Evolutionary conservation across 768 basidiomycete genomes (phyloP).

Genomic region (Thelephora aurantiotincta): DNA sequence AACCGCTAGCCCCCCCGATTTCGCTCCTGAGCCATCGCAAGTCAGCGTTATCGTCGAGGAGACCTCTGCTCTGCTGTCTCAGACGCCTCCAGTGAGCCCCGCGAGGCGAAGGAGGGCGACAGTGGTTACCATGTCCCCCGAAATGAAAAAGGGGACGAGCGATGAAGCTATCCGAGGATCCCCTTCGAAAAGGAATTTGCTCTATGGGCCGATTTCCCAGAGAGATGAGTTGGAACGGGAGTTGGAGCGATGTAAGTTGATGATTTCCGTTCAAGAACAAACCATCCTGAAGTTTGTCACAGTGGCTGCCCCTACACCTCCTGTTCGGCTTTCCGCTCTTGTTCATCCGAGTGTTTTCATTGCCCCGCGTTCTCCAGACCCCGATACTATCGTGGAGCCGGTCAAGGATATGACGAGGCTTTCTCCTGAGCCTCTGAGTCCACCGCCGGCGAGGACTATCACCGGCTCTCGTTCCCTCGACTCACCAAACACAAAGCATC

Average conservation of each 20-base stretch:
- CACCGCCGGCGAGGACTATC: conserved; percentile 38
- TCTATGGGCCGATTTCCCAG: conserved; percentile 50
- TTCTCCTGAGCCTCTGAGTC: conserved; percentile 50
- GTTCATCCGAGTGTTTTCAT: conserved; percentile 60
- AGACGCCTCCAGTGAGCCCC: conserved; percentile 18
- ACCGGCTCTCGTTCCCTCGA: conserved; percentile 19
- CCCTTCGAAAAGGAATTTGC: conserved; percentile 47
- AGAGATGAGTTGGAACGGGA: conserved; percentile 52
- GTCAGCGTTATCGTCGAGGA: conserved; percentile 4
- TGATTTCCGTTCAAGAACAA: not conserved
- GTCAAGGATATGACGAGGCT: conserved; percentile 38
- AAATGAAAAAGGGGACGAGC: conserved; percentile 16
- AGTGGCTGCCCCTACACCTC: conserved; percentile 17
- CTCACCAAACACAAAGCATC: conserved; percentile 38
- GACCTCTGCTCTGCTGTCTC: conserved; percentile 6
- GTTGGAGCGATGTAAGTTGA: conserved; percentile 40
- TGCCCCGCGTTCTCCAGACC: conserved; percentile 25
- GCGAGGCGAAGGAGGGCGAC: conserved; percentile 39
- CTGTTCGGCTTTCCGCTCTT: conserved; percentile 48
- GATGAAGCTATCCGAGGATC: conserved; percentile 28
- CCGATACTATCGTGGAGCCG: conserved; percentile 23
- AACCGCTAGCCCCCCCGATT: conserved; percentile 13
- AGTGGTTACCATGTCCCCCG: conserved; percentile 50
- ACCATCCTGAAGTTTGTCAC: not conserved
- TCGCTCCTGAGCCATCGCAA: conserved; percentile 8